Conservation (phyloP, 1,284 basidiomycete species). For the Rhizoctonia solani region DNA sequence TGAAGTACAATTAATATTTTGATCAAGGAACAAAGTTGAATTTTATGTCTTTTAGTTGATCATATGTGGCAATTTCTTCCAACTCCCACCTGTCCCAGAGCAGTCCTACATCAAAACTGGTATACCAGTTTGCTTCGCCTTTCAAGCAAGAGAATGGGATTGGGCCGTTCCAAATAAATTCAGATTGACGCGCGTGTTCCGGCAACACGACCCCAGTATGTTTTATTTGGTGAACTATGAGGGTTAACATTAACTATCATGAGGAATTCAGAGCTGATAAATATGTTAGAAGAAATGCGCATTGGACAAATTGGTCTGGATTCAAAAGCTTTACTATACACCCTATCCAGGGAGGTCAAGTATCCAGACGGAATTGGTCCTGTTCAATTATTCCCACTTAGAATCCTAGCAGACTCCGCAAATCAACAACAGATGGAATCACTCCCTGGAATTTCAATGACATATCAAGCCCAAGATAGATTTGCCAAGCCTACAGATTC, state of each 20-base stretch:
- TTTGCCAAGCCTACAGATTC: not conserved
- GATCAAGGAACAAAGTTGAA: constrained; percentile 7
- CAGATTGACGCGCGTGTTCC: constrained; percentile 67
- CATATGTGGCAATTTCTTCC: constrained; percentile 92
- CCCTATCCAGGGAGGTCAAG: constrained; percentile 4
- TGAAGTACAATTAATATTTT: constrained; percentile 42
- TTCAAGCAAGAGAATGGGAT: constrained; percentile 82
- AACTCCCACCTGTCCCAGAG: constrained; percentile 85
- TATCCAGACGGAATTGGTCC: constrained; percentile 32
- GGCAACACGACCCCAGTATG: constrained; percentile 47
- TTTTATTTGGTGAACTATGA: not conserved
- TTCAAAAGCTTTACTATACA: constrained; percentile 10
- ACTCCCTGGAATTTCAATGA: not conserved
- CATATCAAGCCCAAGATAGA: not conserved
- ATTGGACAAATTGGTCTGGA: constrained; percentile 8
- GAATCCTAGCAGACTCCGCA: constrained; percentile 29
- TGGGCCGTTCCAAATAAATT: constrained; percentile 59
- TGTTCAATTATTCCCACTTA: constrained; percentile 32
- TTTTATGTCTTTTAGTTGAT: constrained; percentile 58
- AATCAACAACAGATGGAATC: constrained; percentile 15
- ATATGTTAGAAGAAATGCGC: constrained; percentile 35
- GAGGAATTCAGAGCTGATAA: constrained; percentile 49
- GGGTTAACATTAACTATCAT: not conserved
- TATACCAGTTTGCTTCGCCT: constrained; percentile 61
- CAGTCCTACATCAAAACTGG: constrained; percentile 45